Evolutionary conservation across 1,284 basidiomycete species (phyloP), one percentile per base, ranked within the genome.

Genomic region (Ceratobasidium theobromae): DNA sequence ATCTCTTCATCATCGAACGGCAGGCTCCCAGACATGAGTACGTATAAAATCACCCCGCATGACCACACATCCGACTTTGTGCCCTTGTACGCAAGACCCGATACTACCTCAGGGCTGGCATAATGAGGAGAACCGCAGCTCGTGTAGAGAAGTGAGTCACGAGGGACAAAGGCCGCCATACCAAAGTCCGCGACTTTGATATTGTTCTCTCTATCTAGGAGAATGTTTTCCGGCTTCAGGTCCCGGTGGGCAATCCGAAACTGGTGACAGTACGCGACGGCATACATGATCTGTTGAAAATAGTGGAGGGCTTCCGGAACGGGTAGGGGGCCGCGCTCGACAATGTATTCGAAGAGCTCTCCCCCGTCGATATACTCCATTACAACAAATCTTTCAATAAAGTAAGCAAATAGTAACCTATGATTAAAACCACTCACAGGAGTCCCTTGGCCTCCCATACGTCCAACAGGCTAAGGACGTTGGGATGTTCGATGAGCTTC

Each of bases 151-250:
- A 97, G 76, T 23, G 82, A 75, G n/a, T 70, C 70, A 25, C 60
- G 53, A 23, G 84, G 83, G 72, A 92, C 90, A 86, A 93, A 95
- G n/a, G 91, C 90, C 1, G 97, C 97, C 93, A 99, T 96, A 18
- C 97, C 96, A 77, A 99, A 99, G 79, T 99, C 97, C 2, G 95
- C 95, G 30, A 99, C 89, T 77, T 98, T 99, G 83, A 98, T 88
- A 74, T 95, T 96, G 73, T 84, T 85, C 72, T 91, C 79, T 55
- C 84, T 80, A 78, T 96, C 93, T 62, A 97, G 84, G 53, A 98
- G 81, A 51, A 98, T 80, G 75, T 99, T 99, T 76, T 99, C 97
- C 0, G 95, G 95, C 74, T 99, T 99, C 68, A 99, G 82, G 77
- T 99, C 97, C 45, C 97, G 89, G 75, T 99, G 97, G 66, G 93